Conservation (phyloP, 257 asterid genomes). For the Knoxia roxburghii region DNA sequence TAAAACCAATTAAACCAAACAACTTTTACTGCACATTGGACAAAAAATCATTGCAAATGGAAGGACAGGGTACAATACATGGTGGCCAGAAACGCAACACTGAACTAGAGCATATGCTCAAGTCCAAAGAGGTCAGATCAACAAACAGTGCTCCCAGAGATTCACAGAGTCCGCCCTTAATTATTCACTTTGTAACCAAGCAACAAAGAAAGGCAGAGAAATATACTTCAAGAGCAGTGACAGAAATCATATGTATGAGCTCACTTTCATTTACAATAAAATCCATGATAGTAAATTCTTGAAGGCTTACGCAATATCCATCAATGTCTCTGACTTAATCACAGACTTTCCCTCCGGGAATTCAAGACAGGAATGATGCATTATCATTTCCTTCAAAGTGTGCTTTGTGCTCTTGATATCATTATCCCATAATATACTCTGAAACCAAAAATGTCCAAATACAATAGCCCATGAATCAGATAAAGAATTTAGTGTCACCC, state of each 20-base stretch:
- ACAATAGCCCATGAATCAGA: not conserved
- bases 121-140: not conserved
- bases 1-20: not conserved
- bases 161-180: not conserved
- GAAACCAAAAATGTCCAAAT: conserved; percentile 17
- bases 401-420: conserved; percentile 78
- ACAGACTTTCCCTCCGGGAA: conserved; percentile 73
- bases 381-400: conserved; percentile 85
- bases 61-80: not conserved
- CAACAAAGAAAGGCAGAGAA: not conserved
- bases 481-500: not conserved
- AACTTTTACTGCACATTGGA: not conserved
- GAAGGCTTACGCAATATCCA: conserved; percentile 80
- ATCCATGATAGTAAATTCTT: not conserved
- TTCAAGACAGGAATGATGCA: conserved; percentile 71
- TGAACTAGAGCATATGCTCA: not conserved
- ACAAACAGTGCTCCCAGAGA: not conserved
- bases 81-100: not conserved
- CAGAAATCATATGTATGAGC: not conserved
- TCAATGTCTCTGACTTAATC: conserved; percentile 56
- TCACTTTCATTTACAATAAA: not conserved
- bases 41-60: not conserved
- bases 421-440: conserved; percentile 95
- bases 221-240: not conserved
- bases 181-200: not conserved